Evolutionary conservation across 73 alveolate species (phyloP).

Genomic region (Paramecium tetraurelia): DNA sequence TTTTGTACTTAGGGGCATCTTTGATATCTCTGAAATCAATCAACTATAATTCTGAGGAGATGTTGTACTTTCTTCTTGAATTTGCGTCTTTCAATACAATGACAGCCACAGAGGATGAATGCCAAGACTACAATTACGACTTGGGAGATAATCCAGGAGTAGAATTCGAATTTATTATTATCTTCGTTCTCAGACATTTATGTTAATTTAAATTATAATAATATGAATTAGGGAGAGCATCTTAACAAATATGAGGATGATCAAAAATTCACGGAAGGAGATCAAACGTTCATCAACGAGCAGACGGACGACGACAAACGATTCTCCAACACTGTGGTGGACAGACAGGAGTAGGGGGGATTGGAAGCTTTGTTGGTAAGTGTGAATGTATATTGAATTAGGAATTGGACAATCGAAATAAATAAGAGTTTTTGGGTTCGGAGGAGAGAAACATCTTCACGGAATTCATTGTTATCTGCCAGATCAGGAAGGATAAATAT

Average conservation of each 20-base stretch:
- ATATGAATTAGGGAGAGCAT: neutral
- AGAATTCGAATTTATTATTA: neutral
- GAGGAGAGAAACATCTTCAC: neutral
- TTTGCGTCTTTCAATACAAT: neutral
- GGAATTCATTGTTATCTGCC: neutral
- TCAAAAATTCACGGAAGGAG: neutral
- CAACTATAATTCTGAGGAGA: neutral
- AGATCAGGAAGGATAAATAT: slow-evolving; percentile 18
- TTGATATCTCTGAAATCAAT: neutral
- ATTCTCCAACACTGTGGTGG: slow-evolving; percentile 16
- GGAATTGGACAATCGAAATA: neutral
- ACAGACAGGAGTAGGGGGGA: neutral
- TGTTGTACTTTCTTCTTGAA: neutral
- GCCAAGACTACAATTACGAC: neutral
- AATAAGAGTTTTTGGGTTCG: neutral
- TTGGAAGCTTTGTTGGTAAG: neutral
- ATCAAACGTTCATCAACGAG: slow-evolving; percentile 5
- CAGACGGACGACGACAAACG: slow-evolving; percentile 41
- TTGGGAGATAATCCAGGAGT: neutral
- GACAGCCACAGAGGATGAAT: neutral
- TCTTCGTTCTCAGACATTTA: neutral
- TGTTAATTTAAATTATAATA: neutral
- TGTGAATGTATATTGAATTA: neutral
- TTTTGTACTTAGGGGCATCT: neutral
- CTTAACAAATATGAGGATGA: neutral